phyloP scores from a whole-genome alignment of 1,284 basidiomycete genomes.

The Inonotus hispidus region DNA sequence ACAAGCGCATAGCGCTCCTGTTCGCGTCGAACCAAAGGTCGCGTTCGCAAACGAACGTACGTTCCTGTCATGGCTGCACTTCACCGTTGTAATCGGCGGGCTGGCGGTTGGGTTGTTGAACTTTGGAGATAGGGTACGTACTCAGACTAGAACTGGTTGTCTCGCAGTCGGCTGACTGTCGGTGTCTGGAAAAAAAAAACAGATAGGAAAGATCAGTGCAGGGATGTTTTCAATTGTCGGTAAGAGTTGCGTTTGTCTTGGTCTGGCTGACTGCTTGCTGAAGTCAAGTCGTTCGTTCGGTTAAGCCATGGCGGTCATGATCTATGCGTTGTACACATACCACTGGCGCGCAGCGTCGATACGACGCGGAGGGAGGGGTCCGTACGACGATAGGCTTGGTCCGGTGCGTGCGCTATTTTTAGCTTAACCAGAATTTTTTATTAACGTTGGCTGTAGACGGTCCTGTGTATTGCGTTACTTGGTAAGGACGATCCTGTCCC shows the following conservation, averaged over 20 bases:
- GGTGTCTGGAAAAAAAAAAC: constrained; percentile 1
- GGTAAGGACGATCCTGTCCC: constrained; percentile 47
- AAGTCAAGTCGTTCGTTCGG: background rate
- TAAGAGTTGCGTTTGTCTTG: constrained; percentile 35
- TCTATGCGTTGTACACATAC: constrained; percentile 92
- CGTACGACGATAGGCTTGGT: constrained; percentile 95
- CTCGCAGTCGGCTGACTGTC: constrained; percentile 4
- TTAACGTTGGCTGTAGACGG: constrained; percentile 49
- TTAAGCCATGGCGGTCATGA: constrained; percentile 92
- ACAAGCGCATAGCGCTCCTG: constrained; percentile 91
- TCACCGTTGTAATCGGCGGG: constrained; percentile 91
- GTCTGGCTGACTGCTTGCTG: background rate
- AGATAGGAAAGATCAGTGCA: constrained; percentile 89
- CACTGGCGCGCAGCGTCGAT: constrained; percentile 97
- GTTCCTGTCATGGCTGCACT: constrained; percentile 95
- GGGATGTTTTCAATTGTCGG: constrained; percentile 91
- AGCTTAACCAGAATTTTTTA: constrained; percentile 4
- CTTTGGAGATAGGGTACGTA: constrained; percentile 85
- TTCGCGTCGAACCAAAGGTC: constrained; percentile 91
- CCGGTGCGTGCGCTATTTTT: constrained; percentile 43
- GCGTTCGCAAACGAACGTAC: constrained; percentile 95
- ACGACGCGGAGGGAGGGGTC: constrained; percentile 84
- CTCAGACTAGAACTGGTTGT: background rate
- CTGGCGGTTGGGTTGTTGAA: constrained; percentile 95
- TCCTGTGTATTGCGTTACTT: constrained; percentile 81